Base-by-base conservation (phyloP, 1,284 basidiomycete species). In the Spongiforma sp. region DNA sequence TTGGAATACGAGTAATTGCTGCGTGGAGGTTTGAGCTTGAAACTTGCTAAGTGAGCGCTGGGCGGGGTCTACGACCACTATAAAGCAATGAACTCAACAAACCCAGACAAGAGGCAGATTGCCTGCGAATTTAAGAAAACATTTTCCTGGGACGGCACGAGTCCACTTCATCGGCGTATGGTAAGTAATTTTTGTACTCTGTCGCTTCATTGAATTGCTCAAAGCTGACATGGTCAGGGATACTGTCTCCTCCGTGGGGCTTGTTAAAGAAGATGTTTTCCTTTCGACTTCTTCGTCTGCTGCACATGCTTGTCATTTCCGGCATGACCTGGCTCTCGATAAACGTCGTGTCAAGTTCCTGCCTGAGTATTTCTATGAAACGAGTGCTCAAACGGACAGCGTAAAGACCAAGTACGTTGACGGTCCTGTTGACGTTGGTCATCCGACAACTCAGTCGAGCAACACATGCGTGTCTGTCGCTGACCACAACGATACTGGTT, bases 341-440 rank as follows among this genome's bases (percentile, higher is more conserved):
- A 79, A 80, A 59, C 67, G 72, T 37, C 76, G 79, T 3, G 78
- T 77, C 32, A 78, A 78, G 58, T 80, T 78, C 63, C 69, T 76
- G 54, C 77, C 79, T 1, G 80, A 81, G 59, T 75, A 76, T 37
- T 68, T 65, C 41, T 66, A 58, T 14, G 66, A 68, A 46, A 68
- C 65, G 66, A 67, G 65, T 30, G 61, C 66, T 3, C 65, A 34
- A 50, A 30, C n/a, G n/a, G 41, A 32, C 33, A 39, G 24, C 12
- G 26, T 28, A 43, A 36, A 26, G 30, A 37, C 28, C 4, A 46
- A 52, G 32, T 24, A 30, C 39, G 56, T 56, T 21, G 53, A 66
- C 17, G 57, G 39, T 21, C 57, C n/a, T n/a, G n/a, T n/a, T n/a
- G n/a, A n/a, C n/a, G n/a, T n/a, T n/a, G n/a, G n/a, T n/a, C n/a